A percentile compares a stretch with the other conserved stretches of the same genome.
These are phyloP conservation scores for Scleroderma bovista DNA, from an alignment of 768 basidiomycete species.

Conservation along the genomic window DNA sequence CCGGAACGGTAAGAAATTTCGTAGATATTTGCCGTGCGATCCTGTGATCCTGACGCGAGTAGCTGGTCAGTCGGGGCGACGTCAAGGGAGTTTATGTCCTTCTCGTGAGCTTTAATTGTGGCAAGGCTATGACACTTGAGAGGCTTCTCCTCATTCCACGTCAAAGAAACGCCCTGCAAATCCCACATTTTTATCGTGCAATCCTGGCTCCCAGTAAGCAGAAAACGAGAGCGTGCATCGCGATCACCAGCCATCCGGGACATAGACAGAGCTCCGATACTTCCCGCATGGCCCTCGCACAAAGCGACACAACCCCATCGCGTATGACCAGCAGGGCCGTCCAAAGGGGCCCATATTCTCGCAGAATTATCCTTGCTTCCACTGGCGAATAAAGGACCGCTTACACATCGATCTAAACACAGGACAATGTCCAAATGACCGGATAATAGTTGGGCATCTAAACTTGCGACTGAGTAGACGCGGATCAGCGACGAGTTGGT, in stretches of 20 bases:
- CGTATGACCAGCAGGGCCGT: constrained; percentile 6
- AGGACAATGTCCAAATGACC: constrained; percentile 93
- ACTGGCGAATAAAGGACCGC: constrained; percentile 73
- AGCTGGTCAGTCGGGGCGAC: constrained; percentile 84
- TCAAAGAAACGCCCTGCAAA: constrained; percentile 47
- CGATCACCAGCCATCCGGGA: constrained; percentile 39
- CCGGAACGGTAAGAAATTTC: constrained; percentile 55
- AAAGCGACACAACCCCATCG: constrained; percentile 67
- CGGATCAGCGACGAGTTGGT: constrained; percentile 96
- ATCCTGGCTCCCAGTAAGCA: constrained; percentile 96
- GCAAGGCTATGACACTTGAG: constrained; percentile 67
- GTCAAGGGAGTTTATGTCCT: constrained; percentile 97
- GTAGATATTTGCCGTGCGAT: constrained; percentile 90
- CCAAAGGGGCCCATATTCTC: constrained; percentile 64
- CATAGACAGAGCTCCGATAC: constrained; percentile 84
- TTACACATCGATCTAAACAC: constrained; percentile 63
- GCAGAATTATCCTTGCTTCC: constrained; percentile 92
- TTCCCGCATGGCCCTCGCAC: constrained; percentile 93
- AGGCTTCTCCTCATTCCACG: constrained; percentile 20
- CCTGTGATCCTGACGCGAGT: constrained; percentile 92
- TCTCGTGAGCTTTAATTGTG: constrained; percentile 92
- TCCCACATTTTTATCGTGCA: constrained; percentile 99
- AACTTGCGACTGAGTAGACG: constrained; percentile 68
- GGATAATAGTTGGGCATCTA: constrained; percentile 80
- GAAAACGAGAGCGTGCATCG: constrained; percentile 46